phyloP scores from a whole-genome alignment of 2,329 filamentous ascomycete species.

The Colletotrichum godetiae region DNA sequence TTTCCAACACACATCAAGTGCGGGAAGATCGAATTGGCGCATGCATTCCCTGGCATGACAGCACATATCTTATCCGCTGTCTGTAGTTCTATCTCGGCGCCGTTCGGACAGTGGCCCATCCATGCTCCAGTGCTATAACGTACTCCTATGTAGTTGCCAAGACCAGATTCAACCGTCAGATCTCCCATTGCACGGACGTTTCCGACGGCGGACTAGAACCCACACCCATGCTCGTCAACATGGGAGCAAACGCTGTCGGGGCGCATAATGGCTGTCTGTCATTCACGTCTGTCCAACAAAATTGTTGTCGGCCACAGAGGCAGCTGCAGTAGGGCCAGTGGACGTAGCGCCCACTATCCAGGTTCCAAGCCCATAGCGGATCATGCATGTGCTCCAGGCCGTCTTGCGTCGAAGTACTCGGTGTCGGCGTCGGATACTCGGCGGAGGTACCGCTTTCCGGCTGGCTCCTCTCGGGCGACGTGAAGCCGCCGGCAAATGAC shows the following conservation, averaged over 20 bases:
- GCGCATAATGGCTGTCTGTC: neutral
- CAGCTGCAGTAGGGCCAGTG: constrained; percentile 13
- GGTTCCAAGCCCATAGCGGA: neutral
- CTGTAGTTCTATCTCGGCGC: too few species aligned
- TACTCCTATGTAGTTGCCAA: too few species aligned
- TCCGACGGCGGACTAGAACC: too few species aligned
- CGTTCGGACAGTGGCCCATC: fast-evolving
- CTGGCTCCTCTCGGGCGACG: neutral
- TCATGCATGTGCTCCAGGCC: neutral
- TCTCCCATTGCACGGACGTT: too few species aligned
- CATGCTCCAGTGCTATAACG: too few species aligned
- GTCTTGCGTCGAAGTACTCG: neutral
- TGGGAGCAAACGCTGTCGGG: neutral
- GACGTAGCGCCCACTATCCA: neutral
- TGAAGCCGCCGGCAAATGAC: neutral
- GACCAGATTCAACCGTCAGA: too few species aligned
- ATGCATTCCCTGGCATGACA: too few species aligned
- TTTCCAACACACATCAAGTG: too few species aligned
- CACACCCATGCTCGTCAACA: fast-evolving
- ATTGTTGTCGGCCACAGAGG: neutral
- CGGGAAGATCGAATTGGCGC: too few species aligned
- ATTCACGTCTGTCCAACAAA: neutral
- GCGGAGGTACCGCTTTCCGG: neutral
- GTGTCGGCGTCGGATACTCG: neutral
- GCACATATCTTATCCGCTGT: too few species aligned